Conservation (phyloP, 352 stramenopile species). For the Phytophthora idaei region DNA sequence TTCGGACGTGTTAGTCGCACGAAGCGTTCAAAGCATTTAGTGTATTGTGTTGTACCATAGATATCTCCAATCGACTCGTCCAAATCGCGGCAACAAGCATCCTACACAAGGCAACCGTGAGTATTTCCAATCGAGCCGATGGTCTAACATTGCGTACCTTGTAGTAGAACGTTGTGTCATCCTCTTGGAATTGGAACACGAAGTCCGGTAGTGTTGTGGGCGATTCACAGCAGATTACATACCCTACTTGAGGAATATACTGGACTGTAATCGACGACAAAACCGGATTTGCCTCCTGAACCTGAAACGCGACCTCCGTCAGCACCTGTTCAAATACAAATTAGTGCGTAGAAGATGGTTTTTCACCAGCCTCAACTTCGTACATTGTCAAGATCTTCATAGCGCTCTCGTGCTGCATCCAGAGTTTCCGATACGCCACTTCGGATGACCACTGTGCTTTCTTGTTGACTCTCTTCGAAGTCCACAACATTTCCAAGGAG, state of each 20-base stretch:
- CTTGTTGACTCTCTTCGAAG: slow-evolving; percentile 76
- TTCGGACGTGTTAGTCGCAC: slow-evolving; percentile 6
- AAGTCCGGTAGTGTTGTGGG: slow-evolving; percentile 74
- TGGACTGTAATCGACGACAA: slow-evolving; percentile 82
- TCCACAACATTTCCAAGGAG: slow-evolving; percentile 86
- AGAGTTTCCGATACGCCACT: slow-evolving; percentile 75
- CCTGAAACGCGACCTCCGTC: slow-evolving; percentile 81
- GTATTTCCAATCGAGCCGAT: neutral
- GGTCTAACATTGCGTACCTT: slow-evolving; percentile 50
- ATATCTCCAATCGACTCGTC: slow-evolving; percentile 85
- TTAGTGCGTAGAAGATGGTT: slow-evolving; percentile 2
- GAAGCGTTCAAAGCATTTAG: neutral
- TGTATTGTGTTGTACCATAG: slow-evolving; percentile 47
- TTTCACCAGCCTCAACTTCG: neutral
- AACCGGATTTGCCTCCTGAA: slow-evolving; percentile 74
- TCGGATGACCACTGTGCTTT: slow-evolving; percentile 67
- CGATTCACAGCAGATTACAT: slow-evolving; percentile 83
- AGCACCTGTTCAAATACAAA: slow-evolving; percentile 54
- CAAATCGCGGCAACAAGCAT: slow-evolving; percentile 78
- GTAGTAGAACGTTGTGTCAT: slow-evolving; percentile 87
- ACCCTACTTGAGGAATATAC: slow-evolving; percentile 89
- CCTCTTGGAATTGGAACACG: slow-evolving; percentile 89
- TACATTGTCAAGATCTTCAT: slow-evolving; percentile 88
- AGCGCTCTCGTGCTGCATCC: slow-evolving; percentile 68
- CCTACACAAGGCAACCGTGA: slow-evolving; percentile 37